These are phyloP conservation scores for Pleochaeta shiraiana DNA, from an alignment of 2,329 filamentous ascomycete genomes.

Conservation along the genomic window DNA sequence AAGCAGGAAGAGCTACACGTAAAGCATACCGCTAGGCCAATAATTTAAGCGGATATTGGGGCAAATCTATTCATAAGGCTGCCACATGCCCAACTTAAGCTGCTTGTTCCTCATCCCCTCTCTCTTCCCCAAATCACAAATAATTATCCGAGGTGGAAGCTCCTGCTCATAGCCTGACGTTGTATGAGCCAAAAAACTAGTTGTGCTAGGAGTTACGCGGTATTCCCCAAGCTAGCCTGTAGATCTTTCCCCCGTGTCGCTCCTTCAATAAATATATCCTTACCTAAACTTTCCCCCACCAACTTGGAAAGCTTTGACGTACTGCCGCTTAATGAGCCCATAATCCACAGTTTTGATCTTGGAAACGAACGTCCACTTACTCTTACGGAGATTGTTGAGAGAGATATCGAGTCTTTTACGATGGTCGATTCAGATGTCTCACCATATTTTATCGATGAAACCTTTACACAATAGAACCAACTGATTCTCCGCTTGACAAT, in stretches of 20 bases:
- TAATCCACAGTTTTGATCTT: not conserved
- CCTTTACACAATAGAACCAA: not conserved
- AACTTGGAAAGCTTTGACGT: not conserved
- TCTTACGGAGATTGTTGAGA: not conserved
- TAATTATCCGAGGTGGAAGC: not conserved
- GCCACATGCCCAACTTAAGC: not conserved
- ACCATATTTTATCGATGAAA: not conserved
- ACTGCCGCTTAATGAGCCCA: not conserved
- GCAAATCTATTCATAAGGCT: not conserved
- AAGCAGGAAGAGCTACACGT: not conserved
- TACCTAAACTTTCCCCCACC: not conserved
- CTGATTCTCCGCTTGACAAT: not conserved
- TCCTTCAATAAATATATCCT: not conserved
- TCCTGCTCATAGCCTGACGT: not conserved
- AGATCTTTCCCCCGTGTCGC: not conserved
- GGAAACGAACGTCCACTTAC: not conserved
- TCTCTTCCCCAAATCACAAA: too few species aligned
- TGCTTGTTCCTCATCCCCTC: too few species aligned
- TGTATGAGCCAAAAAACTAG: not conserved
- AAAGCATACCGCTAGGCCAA: not conserved
- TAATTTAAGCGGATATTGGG: conserved; percentile 1
- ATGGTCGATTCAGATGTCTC: not conserved
- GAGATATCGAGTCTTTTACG: not conserved
- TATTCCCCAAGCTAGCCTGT: not conserved
- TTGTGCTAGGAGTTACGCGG: not conserved